These are phyloP conservation scores for Citrus medica DNA, from an alignment of 345 rosid genomes.

Conservation along the genomic window DNA sequence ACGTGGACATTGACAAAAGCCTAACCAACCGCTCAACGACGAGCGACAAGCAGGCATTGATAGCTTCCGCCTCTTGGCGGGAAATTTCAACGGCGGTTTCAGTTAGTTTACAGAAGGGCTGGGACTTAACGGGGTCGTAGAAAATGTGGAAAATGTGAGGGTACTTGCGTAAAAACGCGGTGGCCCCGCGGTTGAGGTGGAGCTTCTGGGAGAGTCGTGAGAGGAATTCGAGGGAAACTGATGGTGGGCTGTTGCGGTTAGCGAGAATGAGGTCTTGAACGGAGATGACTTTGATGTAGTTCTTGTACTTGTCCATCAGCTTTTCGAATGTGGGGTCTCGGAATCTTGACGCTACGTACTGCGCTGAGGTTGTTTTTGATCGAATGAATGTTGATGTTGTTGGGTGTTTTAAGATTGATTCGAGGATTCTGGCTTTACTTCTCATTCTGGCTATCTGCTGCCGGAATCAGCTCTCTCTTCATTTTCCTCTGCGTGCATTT, in stretches of 20 bases:
- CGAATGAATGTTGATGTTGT: slow-evolving; percentile 16
- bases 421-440: not conserved
- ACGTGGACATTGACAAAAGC: slow-evolving; percentile 59
- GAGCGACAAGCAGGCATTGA: slow-evolving; percentile 36
- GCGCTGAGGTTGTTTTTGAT: slow-evolving; percentile 66
- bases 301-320: slow-evolving; percentile 83
- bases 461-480: not conserved
- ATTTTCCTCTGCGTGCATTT: too few relatives aligned
- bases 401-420: not conserved
- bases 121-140: slow-evolving; percentile 51
- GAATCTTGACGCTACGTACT: slow-evolving; percentile 67
- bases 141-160: slow-evolving; percentile 75
- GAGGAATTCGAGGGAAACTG: slow-evolving; percentile 75
- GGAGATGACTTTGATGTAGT: slow-evolving; percentile 66
- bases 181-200: slow-evolving; percentile 78
- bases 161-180: slow-evolving; percentile 66
- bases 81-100: slow-evolving; percentile 47
- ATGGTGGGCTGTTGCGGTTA: slow-evolving; percentile 51
- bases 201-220: slow-evolving; percentile 78
- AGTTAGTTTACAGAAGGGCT: slow-evolving; percentile 66
- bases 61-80: slow-evolving; percentile 54
- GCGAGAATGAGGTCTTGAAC: slow-evolving; percentile 80
- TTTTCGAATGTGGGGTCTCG: slow-evolving; percentile 86
- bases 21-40: slow-evolving; percentile 60
- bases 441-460: not conserved